Evolutionary conservation across 371 early-diverging fungal species (phyloP).

Genomic region (Syncephalastrum monosporum): DNA sequence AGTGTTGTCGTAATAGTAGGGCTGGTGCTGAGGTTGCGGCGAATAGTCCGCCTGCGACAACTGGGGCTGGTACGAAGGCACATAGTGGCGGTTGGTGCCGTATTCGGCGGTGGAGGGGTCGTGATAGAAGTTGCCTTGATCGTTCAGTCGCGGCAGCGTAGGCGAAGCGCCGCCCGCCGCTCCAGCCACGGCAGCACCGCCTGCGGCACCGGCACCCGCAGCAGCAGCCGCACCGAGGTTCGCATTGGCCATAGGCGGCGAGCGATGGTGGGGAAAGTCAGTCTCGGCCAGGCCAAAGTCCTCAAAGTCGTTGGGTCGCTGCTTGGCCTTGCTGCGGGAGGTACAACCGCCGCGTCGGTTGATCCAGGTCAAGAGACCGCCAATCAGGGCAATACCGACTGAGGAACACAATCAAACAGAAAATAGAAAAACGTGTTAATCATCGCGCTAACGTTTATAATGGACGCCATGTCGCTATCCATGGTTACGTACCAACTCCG

Average conservation of each 20-base stretch:
- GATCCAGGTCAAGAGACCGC: slow-evolving; percentile 38
- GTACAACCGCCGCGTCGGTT: slow-evolving; percentile 28
- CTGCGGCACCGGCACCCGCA: neutral
- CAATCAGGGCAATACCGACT: slow-evolving; percentile 46
- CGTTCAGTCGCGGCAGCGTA: slow-evolving; percentile 39
- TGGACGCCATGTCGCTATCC: neutral
- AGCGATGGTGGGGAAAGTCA: slow-evolving; percentile 42
- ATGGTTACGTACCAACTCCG: slow-evolving; percentile 32
- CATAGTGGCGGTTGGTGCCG: slow-evolving; percentile 12
- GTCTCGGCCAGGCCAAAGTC: slow-evolving; percentile 42
- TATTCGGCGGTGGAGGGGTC: slow-evolving; percentile 8
- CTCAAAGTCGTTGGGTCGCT: slow-evolving; percentile 33
- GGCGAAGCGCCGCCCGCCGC: slow-evolving; percentile 20
- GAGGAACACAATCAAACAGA: neutral
- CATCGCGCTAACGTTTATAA: neutral
- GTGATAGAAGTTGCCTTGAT: slow-evolving; percentile 41
- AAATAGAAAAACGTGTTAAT: slow-evolving; percentile 1
- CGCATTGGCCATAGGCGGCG: slow-evolving; percentile 22
- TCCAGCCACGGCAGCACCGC: slow-evolving; percentile 11
- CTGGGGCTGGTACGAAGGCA: slow-evolving; percentile 20
- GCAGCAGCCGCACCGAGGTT: slow-evolving; percentile 2
- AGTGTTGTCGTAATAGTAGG: slow-evolving; percentile 27
- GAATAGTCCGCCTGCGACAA: slow-evolving; percentile 18
- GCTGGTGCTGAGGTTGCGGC: slow-evolving; percentile 21
- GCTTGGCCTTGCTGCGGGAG: slow-evolving; percentile 15